Conservation (phyloP, 306 rosid species). For the Pterocarpus santalinus region DNA sequence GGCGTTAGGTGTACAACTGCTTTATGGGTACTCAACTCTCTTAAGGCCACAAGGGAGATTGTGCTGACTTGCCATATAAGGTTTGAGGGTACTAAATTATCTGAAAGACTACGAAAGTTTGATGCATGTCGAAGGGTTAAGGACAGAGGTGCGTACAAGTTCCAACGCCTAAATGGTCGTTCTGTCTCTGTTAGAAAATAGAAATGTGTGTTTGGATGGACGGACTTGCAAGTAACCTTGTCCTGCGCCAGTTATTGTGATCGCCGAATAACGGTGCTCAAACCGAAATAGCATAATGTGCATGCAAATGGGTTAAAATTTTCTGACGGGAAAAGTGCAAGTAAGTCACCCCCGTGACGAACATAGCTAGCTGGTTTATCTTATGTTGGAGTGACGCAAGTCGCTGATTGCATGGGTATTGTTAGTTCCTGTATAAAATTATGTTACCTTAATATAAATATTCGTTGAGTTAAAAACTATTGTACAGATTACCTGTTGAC, state of each 20-base stretch:
- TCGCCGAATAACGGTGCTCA: constrained; percentile 16
- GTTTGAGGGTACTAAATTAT: constrained; percentile 30
- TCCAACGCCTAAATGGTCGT: neutral
- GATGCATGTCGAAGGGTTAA: neutral
- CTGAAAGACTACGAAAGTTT: neutral
- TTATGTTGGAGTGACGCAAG: constrained; percentile 42
- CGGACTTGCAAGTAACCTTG: constrained; percentile 16
- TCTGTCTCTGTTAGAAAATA: constrained; percentile 34
- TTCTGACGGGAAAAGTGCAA: neutral
- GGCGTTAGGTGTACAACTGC: neutral
- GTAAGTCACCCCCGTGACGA: constrained; percentile 36
- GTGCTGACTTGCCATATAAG: constrained; percentile 1
- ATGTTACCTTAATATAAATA: constrained; percentile 26
- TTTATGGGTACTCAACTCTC: constrained; percentile 17
- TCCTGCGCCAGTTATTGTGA: constrained; percentile 18
- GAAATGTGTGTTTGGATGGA: constrained; percentile 40
- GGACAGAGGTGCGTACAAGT: constrained; percentile 19
- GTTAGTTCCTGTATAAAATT: constrained; percentile 46
- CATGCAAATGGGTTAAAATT: neutral
- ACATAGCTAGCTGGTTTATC: constrained; percentile 6
- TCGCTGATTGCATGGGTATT: constrained; percentile 27
- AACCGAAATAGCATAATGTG: neutral
- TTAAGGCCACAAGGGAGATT: constrained; percentile 3
- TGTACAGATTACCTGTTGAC: constrained; percentile 56
- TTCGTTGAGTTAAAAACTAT: constrained; percentile 36